These are phyloP conservation scores for Polytrichum formosum DNA, from an alignment of 225 moss, liverwort and hornwort genomes.

Conservation along the genomic window DNA sequence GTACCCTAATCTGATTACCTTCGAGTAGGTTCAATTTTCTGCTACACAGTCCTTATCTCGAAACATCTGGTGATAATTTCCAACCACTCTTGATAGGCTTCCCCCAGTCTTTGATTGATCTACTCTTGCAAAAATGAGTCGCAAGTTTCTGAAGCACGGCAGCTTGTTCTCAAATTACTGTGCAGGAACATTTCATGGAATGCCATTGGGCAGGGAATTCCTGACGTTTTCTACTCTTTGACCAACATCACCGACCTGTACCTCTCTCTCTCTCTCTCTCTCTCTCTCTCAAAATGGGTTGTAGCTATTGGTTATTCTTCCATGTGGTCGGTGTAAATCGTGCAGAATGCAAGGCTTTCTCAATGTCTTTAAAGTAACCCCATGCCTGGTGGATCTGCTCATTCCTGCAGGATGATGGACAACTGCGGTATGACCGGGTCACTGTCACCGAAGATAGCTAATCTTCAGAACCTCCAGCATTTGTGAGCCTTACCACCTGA, in stretches of 20 bases:
- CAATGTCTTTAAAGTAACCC: neutral
- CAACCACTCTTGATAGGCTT: too few species aligned
- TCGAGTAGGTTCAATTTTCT: neutral
- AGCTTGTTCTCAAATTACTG: neutral
- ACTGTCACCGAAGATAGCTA: slow-evolving; percentile 19
- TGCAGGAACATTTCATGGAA: slow-evolving; percentile 38
- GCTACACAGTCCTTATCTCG: neutral
- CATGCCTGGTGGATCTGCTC: neutral
- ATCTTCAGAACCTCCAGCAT: slow-evolving; percentile 22
- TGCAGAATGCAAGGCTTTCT: neutral
- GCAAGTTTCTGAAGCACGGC: too few species aligned
- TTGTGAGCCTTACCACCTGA: slow-evolving; percentile 22
- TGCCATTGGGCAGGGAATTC: slow-evolving; percentile 15
- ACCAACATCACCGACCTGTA: slow-evolving; percentile 38
- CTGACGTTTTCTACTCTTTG: slow-evolving; percentile 31
- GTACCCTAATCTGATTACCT: neutral
- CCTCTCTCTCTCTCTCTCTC: slow-evolving; percentile 1
- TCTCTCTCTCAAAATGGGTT: neutral
- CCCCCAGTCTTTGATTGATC: too few species aligned
- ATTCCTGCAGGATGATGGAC: slow-evolving; percentile 23
- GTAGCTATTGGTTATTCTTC: neutral
- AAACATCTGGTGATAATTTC: neutral
- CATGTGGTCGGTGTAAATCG: neutral
- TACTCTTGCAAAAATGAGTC: too few species aligned
- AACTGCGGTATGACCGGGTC: neutral